Base-by-base conservation (phyloP, 805 yeast species). In the Hanseniaspora mollemarum region DNA sequence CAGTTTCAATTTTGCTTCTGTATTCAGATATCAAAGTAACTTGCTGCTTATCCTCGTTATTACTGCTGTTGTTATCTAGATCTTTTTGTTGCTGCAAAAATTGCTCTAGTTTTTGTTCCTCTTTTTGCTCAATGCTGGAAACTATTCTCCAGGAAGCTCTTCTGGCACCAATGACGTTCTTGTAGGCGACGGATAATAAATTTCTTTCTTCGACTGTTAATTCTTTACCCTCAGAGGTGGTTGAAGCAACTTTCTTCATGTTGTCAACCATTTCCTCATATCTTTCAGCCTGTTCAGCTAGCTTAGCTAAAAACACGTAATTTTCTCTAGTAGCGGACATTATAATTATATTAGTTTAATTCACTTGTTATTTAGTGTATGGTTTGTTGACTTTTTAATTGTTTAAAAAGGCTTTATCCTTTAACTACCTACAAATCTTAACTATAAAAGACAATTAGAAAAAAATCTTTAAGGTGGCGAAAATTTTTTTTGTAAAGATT, bases 111-210 rank as follows among this genome's bases (percentile, higher is more conserved):
- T 88, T 88, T 61, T 87, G 83, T 71, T 88, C 96, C 73, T 90
- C 97, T 74, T 87, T 88, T 73, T 90, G 96, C 72, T 90, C 98
- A 63, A 90, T 90, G 43, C 96, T 87, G 35, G 96, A 87, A 49
- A 92, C 96, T 65, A 92, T 87, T 79, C 98, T 84, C 97, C 97
- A 92, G 42, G 96, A 87, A 54, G 98, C 97, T 74, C 98, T 88
- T 65, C 97, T 87, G 54, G 97, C 95, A 66, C 98, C 98, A 70
- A 90, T 90, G 53, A 90, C 97, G 66, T 90, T 90, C 73, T 90
- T 90, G 77, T 90, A 90, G 55, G 98, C 98, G 61, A 92, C 97
- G 31, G 96, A 87, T 62, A 90, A 78, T 60, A 90, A 76, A 73
- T 92, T 92, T 71, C 98, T 88, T 75, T 92, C 98, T 74, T 92